A percentile compares a stretch with the other conserved stretches of the same genome.
phyloP scores from a whole-genome alignment of 192 early-diverging fungal genomes.

The Coemansia guatemalensis region DNA sequence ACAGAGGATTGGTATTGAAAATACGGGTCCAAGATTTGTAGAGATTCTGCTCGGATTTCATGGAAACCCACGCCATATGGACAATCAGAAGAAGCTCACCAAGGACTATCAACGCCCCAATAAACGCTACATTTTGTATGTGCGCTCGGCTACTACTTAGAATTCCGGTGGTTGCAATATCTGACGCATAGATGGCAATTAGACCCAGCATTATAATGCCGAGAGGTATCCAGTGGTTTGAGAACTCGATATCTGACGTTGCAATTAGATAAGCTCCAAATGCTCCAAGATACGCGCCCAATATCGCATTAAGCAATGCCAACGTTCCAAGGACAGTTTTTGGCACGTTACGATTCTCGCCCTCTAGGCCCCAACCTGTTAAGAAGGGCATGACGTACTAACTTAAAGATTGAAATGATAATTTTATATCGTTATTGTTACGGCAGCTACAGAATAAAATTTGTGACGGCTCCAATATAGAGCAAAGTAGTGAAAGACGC shows the following conservation, averaged over 20 bases:
- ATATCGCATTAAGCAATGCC: not conserved
- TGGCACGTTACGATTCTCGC: not conserved
- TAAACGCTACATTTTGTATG: constrained; percentile 9
- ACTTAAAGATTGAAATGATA: not conserved
- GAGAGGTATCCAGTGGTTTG: not conserved
- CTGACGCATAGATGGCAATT: not conserved
- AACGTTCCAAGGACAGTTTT: not conserved
- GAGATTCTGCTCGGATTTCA: constrained; percentile 17
- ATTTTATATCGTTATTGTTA: too few relatives aligned
- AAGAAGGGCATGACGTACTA: not conserved
- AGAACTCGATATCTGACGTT: not conserved
- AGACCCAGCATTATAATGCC: constrained; percentile 14
- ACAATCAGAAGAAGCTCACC: constrained; percentile 30
- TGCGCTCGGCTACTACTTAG: constrained; percentile 1
- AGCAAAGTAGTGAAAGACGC: too few relatives aligned
- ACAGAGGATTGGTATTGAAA: constrained; percentile 34
- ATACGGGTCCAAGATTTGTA: constrained; percentile 49
- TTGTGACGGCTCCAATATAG: too few relatives aligned
- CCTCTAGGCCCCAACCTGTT: not conserved
- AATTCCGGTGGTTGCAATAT: constrained; percentile 10
- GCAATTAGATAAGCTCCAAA: constrained; percentile 10
- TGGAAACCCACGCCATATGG: constrained; percentile 12
- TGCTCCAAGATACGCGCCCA: constrained; percentile 9
- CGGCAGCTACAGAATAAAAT: not conserved
- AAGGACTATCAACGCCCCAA: constrained; percentile 11